Percentiles rank a stretch among this genome's conserved stretches.
phyloP scores from a whole-genome alignment of 2,329 filamentous ascomycete species.

The Zymoseptoria crescenta region DNA sequence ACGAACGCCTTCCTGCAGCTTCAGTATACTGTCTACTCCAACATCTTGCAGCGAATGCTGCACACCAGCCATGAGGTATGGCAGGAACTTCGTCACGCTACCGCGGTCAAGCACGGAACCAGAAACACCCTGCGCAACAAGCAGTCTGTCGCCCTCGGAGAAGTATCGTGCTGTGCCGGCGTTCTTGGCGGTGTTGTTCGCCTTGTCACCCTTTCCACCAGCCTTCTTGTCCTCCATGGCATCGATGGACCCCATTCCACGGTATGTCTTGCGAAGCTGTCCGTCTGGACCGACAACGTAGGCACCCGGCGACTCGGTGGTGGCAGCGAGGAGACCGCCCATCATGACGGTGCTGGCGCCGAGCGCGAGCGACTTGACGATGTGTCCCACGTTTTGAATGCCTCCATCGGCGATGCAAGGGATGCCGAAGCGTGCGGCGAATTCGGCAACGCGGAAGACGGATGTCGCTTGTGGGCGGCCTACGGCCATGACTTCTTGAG shows the following conservation, averaged over 20 bases:
- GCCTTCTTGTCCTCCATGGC: slow-evolving; percentile 99
- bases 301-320: slow-evolving; percentile 92
- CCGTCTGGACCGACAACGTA: slow-evolving; percentile 95
- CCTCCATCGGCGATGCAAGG: slow-evolving; percentile 97
- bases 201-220: slow-evolving; percentile 61
- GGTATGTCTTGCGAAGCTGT: slow-evolving; percentile 97
- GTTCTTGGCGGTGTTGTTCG: slow-evolving; percentile 89
- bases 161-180: slow-evolving; percentile 97
- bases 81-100: slow-evolving; percentile 86
- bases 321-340: slow-evolving; percentile 94
- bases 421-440: slow-evolving; percentile 88
- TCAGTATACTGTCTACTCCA: slow-evolving; percentile 70
- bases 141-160: slow-evolving; percentile 87
- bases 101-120: slow-evolving; percentile 75
- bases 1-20: slow-evolving; percentile 67
- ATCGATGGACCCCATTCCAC: slow-evolving; percentile 97
- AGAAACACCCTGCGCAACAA: slow-evolving; percentile 94
- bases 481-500: slow-evolving; percentile 98
- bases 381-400: slow-evolving; percentile 97
- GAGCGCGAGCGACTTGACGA: slow-evolving; percentile 93
- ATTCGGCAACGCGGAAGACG: slow-evolving; percentile 81
- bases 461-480: slow-evolving; percentile 91
- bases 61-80: slow-evolving; percentile 88
- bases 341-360: slow-evolving; percentile 98
- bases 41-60: slow-evolving; percentile 98